Evolutionary conservation across 2,329 filamentous ascomycete species (phyloP).

Genomic region (Thielaviopsis euricoi): DNA sequence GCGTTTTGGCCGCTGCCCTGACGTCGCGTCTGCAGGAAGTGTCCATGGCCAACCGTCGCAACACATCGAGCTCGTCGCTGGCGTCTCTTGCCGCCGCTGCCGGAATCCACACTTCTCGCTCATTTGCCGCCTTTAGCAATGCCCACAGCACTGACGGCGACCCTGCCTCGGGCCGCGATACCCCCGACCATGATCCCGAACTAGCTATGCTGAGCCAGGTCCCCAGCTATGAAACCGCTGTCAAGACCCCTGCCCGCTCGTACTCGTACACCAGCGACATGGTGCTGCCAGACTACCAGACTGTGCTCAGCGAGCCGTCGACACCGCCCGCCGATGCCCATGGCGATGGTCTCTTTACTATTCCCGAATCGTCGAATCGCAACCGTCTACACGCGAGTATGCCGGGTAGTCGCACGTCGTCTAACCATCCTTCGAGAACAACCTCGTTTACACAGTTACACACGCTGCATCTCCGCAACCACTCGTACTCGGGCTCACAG

Average conservation of each 20-base stretch:
- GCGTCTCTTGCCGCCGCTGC: slow-evolving; percentile 27
- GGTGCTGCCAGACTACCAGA: slow-evolving; percentile 49
- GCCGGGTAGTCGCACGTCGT: slow-evolving; percentile 10
- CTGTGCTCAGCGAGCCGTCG: slow-evolving; percentile 30
- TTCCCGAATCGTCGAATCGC: slow-evolving; percentile 5
- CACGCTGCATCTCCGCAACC: slow-evolving; percentile 9
- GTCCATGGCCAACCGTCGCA: slow-evolving; percentile 29
- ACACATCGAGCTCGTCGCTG: slow-evolving; percentile 29
- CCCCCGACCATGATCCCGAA: slow-evolving; percentile 40
- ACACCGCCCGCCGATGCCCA: slow-evolving; percentile 9
- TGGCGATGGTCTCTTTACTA: slow-evolving; percentile 9
- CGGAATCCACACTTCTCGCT: slow-evolving; percentile 22
- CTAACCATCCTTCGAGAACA: slow-evolving; percentile 10
- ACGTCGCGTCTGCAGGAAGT: slow-evolving; percentile 57
- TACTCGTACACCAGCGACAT: slow-evolving; percentile 31
- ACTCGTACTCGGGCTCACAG: slow-evolving; percentile 12
- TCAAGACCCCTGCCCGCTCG: slow-evolving; percentile 44
- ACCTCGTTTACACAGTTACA: slow-evolving; percentile 11
- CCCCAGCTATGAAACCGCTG: slow-evolving; percentile 61
- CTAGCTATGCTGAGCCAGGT: slow-evolving; percentile 54
- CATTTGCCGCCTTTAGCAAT: slow-evolving; percentile 3
- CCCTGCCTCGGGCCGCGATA: slow-evolving; percentile 31
- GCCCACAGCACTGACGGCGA: slow-evolving; percentile 27
- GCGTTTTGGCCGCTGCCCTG: slow-evolving; percentile 23
- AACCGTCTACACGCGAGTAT: slow-evolving; percentile 9